Evolutionary conservation across 2,329 filamentous ascomycete genomes (phyloP), one percentile per base, ranked within the genome.

Genomic region (Fusarium sp.): DNA sequence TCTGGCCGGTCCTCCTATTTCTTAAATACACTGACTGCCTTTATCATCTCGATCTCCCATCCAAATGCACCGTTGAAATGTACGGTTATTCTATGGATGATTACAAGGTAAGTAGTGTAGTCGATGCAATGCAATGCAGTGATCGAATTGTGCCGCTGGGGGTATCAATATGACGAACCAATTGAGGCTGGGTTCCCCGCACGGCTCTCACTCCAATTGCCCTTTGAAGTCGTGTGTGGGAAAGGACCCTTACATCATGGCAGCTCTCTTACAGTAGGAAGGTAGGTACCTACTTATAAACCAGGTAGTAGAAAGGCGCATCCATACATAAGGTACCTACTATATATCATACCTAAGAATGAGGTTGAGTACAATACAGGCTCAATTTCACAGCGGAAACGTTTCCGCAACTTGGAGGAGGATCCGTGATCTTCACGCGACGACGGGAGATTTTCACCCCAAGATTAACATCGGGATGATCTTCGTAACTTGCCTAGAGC

Each of bases 141-240:
- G 53, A 49, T 47, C 37, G 44, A 44, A 59, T 49, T n/a, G 27
- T 18, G 27, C 47, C 41, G 66, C 42, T 48, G 47, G 46, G 24
- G 51, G 34, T 37, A 37, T 37, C 27, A 45, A 29, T 44, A 18
- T 62, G 32, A 57, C 32, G n/a, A 49, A 30, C 63, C 51, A 68
- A 68, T 69, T 10, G 45, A 57, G 16, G 20, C 52, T 47, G 12
- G 34, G 16, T 64, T 69, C 67, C 67, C 67, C 68, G 67, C 67
- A 70, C 63, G 22, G 44, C 54, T 65, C 67, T 65, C 67, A 69
- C 58, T 44, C 59, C 59, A 64, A 69, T 69, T 57, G 53, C 24
- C 49, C 16, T 41, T 42, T 44, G 41, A 25, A 44, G 41, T 44
- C 41, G 24, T 25, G 14, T 37, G 10, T 41, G 13, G n/a, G 41